Evolutionary conservation across 1,284 basidiomycete genomes (phyloP), one percentile per base, ranked within the genome.

Genomic region (Rhodofomes roseus): DNA sequence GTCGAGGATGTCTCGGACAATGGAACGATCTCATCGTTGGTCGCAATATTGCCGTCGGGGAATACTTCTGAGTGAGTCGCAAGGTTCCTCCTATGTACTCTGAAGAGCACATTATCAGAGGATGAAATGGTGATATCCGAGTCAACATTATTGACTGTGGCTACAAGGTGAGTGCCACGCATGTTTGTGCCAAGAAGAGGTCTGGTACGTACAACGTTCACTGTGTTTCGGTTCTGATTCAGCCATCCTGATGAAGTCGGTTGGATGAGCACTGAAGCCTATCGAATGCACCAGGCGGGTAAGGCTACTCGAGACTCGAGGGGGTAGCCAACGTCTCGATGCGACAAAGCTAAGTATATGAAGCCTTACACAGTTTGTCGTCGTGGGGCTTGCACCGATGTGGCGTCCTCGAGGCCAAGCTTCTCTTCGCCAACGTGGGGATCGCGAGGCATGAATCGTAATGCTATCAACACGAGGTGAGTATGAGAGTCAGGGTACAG

Each of bases 1-100:
- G 65, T 66, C 43, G 43, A 55, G 7, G 69, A 62, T 1, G 25
- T 44, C 51, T 73, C 71, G 18, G 63, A 62, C 16, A 72, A 63
- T n/a, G 57, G 60, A 8, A 71, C 67, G 12, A 66, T 55, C 37
- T 70, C 68, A 9, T 46, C 31, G 12, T 44, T 37, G 14, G 23
- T 46, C 5, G 43, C 25, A n/a, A 44, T 8, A 22, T 56, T 41
- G 4, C 39, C 43, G 1, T 51, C 51, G 16, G 66, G 50, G 48
- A 69, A 68, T 12, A 34, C 64, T 20, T 62, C 64, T 29, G 66
- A 60, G 41, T 51, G 56, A 7, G 57, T 40, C 18, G 60, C 59
- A 4, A 70, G 54, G 40, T 68, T 64, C 34, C 50, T 50, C 6
- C 52, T 43, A 51, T 65, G 63, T 16, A 68, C 51, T 54, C 55